A percentile compares a stretch with the other conserved stretches of the same genome.
Evolutionary conservation across 257 asterid genomes (phyloP).

Genomic region (Paulownia fortunei): DNA sequence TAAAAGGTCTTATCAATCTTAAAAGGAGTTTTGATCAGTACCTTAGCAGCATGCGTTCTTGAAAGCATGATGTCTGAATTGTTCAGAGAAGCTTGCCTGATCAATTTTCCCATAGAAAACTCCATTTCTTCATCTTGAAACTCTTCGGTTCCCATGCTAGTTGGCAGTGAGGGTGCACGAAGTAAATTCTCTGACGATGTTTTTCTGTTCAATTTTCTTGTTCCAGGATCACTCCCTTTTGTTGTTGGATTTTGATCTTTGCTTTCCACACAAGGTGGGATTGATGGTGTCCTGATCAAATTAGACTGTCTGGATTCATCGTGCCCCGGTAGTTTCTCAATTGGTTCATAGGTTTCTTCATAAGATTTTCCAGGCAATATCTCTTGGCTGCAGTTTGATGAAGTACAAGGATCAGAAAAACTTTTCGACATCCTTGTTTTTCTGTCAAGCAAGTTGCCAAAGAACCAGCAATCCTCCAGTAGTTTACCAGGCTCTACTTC

Average conservation of each 20-base stretch:
- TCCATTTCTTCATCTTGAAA: conserved; percentile 52
- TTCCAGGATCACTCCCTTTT: neutral
- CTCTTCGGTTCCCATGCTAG: conserved; percentile 20
- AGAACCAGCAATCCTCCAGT: conserved; percentile 64
- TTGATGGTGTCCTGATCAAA: conserved; percentile 48
- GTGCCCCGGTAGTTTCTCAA: conserved; percentile 29
- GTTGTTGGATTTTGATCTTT: conserved; percentile 5
- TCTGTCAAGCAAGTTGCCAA: conserved; percentile 48
- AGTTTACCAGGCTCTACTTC: conserved; percentile 48
- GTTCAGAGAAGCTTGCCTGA: conserved; percentile 68
- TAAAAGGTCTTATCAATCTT: neutral
- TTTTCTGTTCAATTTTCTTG: conserved; percentile 14
- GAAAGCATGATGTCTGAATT: conserved; percentile 32
- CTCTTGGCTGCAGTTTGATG: conserved; percentile 27
- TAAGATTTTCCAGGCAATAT: conserved; percentile 41
- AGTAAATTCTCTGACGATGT: conserved; percentile 1
- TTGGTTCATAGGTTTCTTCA: conserved; percentile 56
- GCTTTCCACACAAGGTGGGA: conserved; percentile 30
- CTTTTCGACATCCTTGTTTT: conserved; percentile 45
- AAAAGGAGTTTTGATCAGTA: neutral
- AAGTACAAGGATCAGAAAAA: conserved; percentile 51
- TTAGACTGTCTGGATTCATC: neutral
- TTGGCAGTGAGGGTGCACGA: conserved; percentile 49
- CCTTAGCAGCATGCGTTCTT: conserved; percentile 39
- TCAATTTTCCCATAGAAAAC: conserved; percentile 60